Evolutionary conservation across 345 rosid species (phyloP).

Genomic region (Syzygium aqueum): DNA sequence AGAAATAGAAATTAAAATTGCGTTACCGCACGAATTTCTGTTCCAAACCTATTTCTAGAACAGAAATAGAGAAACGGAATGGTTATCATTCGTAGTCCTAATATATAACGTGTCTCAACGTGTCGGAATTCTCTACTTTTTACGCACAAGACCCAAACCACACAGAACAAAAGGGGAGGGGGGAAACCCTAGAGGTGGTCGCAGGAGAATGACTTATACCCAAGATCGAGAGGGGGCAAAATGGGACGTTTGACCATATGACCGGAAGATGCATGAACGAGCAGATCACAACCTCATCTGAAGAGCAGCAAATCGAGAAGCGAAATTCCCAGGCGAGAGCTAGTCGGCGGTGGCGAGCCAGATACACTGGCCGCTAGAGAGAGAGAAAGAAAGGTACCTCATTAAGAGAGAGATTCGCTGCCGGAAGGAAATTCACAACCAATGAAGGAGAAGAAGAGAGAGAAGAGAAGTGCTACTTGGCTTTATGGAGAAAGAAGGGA

Average conservation of each 20-base stretch:
- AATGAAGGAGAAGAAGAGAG: not conserved
- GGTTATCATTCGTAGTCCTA: too few relatives aligned
- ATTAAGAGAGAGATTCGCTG: not conserved
- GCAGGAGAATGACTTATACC: not conserved
- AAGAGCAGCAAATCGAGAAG: not conserved
- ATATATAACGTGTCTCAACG: too few relatives aligned
- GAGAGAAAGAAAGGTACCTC: not conserved
- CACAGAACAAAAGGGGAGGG: not conserved
- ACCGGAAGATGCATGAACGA: not conserved
- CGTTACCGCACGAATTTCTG: too few relatives aligned
- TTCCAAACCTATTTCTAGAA: too few relatives aligned
- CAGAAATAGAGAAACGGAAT: too few relatives aligned
- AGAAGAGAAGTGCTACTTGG: not conserved
- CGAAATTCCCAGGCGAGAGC: accelerated
- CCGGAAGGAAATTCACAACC: not conserved
- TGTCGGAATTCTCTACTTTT: too few relatives aligned
- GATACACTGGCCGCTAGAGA: not conserved
- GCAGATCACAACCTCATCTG: not conserved
- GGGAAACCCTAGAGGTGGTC: not conserved
- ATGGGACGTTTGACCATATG: too few relatives aligned
- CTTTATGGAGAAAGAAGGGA: not conserved
- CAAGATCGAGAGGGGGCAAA: not conserved
- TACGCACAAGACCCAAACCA: not conserved
- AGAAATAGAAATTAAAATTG: too few relatives aligned
- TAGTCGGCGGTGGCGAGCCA: not conserved